phyloP scores from a whole-genome alignment of 768 basidiomycete species.

The Rhodosporidiobolus sp. region DNA sequence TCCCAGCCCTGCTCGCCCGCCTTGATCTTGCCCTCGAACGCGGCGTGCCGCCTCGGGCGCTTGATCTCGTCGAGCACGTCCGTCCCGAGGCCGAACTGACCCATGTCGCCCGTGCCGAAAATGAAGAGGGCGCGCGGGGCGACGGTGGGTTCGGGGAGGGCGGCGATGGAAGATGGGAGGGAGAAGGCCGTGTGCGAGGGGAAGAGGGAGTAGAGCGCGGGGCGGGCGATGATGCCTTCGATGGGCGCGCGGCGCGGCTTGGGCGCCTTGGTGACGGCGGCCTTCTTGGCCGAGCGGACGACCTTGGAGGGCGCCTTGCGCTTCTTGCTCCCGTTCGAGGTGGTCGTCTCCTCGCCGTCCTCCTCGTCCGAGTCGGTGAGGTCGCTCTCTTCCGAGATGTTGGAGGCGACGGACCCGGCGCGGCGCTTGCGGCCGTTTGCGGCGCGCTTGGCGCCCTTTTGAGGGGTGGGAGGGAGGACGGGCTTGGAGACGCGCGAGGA shows the following conservation, averaged over 20 bases:
- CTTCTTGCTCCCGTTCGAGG: not conserved
- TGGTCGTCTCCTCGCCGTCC: not conserved
- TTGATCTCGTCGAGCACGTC: conserved; percentile 66
- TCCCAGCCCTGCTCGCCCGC: conserved; percentile 64
- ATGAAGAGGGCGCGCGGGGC: conserved; percentile 58
- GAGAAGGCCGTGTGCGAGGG: not conserved
- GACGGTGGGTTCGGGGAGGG: conserved; percentile 1
- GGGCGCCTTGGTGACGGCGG: not conserved
- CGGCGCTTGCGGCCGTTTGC: not conserved
- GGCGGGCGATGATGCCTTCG: conserved; percentile 31
- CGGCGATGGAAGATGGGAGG: not conserved
- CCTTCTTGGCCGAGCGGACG: not conserved
- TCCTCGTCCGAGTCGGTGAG: conserved; percentile 15
- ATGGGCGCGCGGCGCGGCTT: conserved; percentile 7
- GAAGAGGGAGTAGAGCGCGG: conserved; percentile 7
- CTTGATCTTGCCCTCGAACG: conserved; percentile 72
- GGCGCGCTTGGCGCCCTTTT: not conserved
- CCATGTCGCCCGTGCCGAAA: conserved; percentile 89
- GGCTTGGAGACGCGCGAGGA: conserved; percentile 27
- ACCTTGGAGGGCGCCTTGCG: conserved; percentile 3
- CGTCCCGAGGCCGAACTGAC: conserved; percentile 86
- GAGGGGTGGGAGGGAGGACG: not conserved
- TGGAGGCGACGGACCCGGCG: not conserved
- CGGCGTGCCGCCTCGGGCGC: conserved; percentile 69
- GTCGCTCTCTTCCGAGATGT: conserved; percentile 6